These are phyloP conservation scores for Arachnomyces sp. DNA, from an alignment of 2,329 filamentous ascomycete species.

Conservation along the genomic window DNA sequence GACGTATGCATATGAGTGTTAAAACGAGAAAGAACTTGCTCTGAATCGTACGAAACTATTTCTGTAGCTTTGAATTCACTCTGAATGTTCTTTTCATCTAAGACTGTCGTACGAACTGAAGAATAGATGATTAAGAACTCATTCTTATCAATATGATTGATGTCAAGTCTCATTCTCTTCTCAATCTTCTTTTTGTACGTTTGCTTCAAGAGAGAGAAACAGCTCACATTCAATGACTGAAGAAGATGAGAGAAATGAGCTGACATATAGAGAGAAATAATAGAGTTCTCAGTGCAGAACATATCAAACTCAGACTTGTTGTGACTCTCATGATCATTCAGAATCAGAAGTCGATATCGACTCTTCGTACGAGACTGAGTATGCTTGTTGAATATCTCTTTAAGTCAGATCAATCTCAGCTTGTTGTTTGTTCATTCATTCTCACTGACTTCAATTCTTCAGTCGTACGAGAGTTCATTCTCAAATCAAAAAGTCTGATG, in stretches of 20 bases:
- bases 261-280: constrained; percentile 7
- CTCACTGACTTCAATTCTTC: neutral
- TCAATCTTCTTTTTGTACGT: neutral
- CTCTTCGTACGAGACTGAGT: neutral
- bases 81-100: neutral
- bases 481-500: neutral
- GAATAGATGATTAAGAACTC: constrained; percentile 5
- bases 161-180: neutral
- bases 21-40: neutral
- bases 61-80: neutral
- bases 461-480: neutral
- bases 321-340: constrained; percentile 4
- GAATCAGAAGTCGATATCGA: constrained; percentile 1
- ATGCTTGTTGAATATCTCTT: neutral
- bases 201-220: constrained; percentile 5
- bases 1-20: neutral
- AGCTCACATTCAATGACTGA: constrained; percentile 4
- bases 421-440: constrained; percentile 7
- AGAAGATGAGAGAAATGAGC: constrained; percentile 4
- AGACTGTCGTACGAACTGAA: constrained; percentile 5
- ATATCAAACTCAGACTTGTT: neutral
- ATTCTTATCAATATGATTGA: constrained; percentile 7
- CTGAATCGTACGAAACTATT: neutral
- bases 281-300: constrained; percentile 3
- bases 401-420: constrained; percentile 3